These are phyloP conservation scores for Solanum pinnatisectum DNA, from an alignment of 257 asterid species.

Conservation along the genomic window DNA sequence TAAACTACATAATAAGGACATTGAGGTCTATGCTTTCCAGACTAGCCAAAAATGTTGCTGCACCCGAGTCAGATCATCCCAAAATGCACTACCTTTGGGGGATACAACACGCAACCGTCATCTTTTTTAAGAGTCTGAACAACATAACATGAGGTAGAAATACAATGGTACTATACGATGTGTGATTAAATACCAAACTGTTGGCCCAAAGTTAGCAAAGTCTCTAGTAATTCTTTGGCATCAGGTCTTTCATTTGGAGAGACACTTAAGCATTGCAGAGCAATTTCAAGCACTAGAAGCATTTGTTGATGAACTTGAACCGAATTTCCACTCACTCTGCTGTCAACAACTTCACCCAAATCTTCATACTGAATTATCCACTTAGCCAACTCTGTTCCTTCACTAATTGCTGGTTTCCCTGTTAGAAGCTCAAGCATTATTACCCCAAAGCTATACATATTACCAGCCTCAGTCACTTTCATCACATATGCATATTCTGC, in stretches of 20 bases:
- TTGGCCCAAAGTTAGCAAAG: not conserved
- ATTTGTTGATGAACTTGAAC: not conserved
- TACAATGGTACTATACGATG: not conserved
- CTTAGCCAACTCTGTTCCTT: not conserved
- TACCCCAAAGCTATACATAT: slow-evolving; percentile 2
- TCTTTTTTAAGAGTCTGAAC: not conserved
- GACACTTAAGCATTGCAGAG: not conserved
- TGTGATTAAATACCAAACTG: not conserved
- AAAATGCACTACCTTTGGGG: not conserved
- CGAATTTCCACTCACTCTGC: not conserved
- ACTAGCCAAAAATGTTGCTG: not conserved
- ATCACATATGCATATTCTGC: slow-evolving; percentile 7
- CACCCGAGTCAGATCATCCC: not conserved
- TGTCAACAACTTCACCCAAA: not conserved
- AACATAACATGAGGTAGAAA: not conserved
- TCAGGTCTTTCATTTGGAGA: slow-evolving; percentile 8
- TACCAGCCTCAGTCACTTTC: slow-evolving; percentile 1
- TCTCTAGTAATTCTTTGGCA: not conserved
- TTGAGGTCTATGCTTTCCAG: not conserved
- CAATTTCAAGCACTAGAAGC: not conserved
- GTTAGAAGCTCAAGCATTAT: slow-evolving; percentile 3
- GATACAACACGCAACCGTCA: not conserved
- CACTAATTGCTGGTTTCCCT: not conserved
- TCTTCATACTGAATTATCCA: not conserved
- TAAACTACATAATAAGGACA: not conserved